Evolutionary conservation across 495 filamentous ascomycete species (phyloP).

Genomic region (Rhypophila decipiens): DNA sequence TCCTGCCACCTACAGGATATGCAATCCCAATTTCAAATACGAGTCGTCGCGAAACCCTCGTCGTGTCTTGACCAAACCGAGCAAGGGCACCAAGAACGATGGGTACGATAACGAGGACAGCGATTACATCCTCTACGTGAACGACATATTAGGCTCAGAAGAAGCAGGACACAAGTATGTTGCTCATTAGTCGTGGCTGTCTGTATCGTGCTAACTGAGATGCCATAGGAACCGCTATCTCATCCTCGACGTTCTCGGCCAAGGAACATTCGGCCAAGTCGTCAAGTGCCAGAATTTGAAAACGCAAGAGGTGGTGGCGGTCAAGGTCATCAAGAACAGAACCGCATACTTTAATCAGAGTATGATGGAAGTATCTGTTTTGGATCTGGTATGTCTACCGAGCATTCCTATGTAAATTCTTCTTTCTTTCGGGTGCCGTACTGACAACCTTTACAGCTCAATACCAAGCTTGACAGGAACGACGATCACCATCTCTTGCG

Average conservation of each 20-base stretch:
- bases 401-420: not conserved
- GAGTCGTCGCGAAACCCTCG: conserved; percentile 98
- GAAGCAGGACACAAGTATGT: conserved; percentile 93
- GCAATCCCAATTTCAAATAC: conserved; percentile 97
- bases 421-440: not conserved
- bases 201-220: conserved; percentile 14
- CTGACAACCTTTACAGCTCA: conserved; percentile 56
- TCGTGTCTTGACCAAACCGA: conserved; percentile 96
- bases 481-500: conserved; percentile 96
- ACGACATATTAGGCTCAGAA: conserved; percentile 96
- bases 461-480: conserved; percentile 97
- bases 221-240: conserved; percentile 84
- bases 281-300: conserved; percentile 99
- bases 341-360: conserved; percentile 99
- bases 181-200: not conserved
- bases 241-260: conserved; percentile 95
- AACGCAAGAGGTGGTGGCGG: conserved; percentile 95
- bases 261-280: conserved; percentile 99
- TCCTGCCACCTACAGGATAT: conserved; percentile 94
- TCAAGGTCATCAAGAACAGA: conserved; percentile 99
- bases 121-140: conserved; percentile 98
- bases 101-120: conserved; percentile 99
- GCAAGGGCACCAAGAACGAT: conserved; percentile 98
- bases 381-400: conserved; percentile 70
- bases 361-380: conserved; percentile 99